Conservation (phyloP, 83 land plant genomes). For the Isoetes engelmannii region DNA sequence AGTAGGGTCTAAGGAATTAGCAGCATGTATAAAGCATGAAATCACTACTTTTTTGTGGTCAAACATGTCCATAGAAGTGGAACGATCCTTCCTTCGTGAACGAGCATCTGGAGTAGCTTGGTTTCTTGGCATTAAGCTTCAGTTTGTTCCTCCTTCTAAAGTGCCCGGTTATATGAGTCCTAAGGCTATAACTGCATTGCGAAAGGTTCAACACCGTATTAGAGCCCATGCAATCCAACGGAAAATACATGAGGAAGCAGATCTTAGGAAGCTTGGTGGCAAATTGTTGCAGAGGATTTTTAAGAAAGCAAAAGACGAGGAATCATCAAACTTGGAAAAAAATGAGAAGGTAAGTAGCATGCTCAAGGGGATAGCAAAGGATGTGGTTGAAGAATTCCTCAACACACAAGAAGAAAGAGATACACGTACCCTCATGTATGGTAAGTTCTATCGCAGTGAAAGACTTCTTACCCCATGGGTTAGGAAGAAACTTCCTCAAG, state of each 20-base stretch:
- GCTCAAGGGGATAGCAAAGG: conserved; percentile 48
- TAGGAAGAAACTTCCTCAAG: conserved; percentile 52
- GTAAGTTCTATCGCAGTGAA: conserved; percentile 40
- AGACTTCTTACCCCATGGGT: conserved; percentile 37
- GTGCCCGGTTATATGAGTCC: conserved; percentile 46
- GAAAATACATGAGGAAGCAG: conserved; percentile 52
- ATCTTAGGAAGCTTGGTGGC: conserved; percentile 45
- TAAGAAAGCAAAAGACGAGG: conserved; percentile 40
- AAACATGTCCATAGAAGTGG: conserved; percentile 40
- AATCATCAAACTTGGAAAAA: conserved; percentile 33
- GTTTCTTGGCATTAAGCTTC: conserved; percentile 64
- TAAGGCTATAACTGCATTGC: conserved; percentile 58
- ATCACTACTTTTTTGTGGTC: conserved; percentile 34
- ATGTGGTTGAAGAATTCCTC: conserved; percentile 40
- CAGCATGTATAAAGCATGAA: conserved; percentile 34
- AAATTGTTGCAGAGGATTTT: conserved; percentile 43
- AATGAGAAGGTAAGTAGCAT: conserved; percentile 40
- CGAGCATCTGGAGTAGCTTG: conserved; percentile 49
- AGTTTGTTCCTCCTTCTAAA: conserved; percentile 54
- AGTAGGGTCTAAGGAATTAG: conserved; percentile 46
- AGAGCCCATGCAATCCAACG: conserved; percentile 36
- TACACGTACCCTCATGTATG: conserved; percentile 41
- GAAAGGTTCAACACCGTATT: conserved; percentile 48
- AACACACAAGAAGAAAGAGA: conserved; percentile 41
- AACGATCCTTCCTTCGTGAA: conserved; percentile 46